Percentiles rank a stretch among this genome's conserved stretches.
Conservation (phyloP, 352 stramenopile genomes). For the Phytopythium kandeliae region DNA sequence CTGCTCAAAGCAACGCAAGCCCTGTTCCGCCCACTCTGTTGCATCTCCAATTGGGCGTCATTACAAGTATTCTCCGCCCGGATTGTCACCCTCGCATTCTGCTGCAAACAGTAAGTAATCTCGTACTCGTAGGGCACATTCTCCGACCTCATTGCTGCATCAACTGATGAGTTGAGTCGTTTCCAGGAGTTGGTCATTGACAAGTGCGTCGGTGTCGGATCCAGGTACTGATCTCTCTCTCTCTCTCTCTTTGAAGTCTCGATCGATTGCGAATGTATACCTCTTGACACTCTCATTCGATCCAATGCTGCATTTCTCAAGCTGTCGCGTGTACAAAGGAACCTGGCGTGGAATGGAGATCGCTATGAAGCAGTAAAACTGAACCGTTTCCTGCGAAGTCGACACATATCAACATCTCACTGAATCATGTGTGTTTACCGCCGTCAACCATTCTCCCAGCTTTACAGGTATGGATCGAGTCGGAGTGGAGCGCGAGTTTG, state of each 20-base stretch:
- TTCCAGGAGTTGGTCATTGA: conserved; percentile 28
- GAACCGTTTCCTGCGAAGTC: not conserved
- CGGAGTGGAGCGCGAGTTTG: conserved; percentile 62
- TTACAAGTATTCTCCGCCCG: not conserved
- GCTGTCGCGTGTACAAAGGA: conserved; percentile 72
- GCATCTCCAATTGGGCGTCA: not conserved
- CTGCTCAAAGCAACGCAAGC: not conserved
- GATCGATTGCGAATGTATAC: too few relatives aligned
- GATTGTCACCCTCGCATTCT: not conserved
- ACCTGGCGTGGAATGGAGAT: conserved; percentile 71
- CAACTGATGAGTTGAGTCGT: not conserved
- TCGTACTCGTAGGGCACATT: too few relatives aligned
- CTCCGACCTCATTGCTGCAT: not conserved
- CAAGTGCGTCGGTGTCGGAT: conserved; percentile 61
- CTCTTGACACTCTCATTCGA: not conserved
- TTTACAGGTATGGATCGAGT: conserved; percentile 43
- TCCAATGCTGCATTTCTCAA: conserved; percentile 10
- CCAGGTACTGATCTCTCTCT: too few relatives aligned
- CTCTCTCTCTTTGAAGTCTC: too few relatives aligned
- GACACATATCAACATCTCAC: not conserved
- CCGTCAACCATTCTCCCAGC: conserved; percentile 8
- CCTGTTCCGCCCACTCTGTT: not conserved
- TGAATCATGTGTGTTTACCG: not conserved
- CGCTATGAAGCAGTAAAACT: conserved; percentile 60
- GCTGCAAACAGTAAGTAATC: not conserved